A percentile compares a stretch with the other conserved stretches of the same genome.
Conservation (phyloP, 2,329 filamentous ascomycete species). For the Paecilomyces sp. region DNA sequence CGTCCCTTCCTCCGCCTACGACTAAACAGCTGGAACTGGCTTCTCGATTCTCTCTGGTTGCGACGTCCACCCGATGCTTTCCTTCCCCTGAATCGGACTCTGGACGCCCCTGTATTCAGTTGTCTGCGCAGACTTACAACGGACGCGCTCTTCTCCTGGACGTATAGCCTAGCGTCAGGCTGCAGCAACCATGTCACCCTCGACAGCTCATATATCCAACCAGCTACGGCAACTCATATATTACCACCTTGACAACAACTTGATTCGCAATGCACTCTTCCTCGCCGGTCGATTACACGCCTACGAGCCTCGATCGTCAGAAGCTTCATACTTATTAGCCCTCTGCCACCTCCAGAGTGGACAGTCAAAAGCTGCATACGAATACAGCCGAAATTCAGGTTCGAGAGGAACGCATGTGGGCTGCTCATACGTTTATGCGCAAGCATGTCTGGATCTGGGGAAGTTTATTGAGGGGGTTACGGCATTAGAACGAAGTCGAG, state of each 20-base stretch:
- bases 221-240: constrained; percentile 61
- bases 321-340: constrained; percentile 75
- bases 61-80: background rate
- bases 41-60: background rate
- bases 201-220: constrained; percentile 47
- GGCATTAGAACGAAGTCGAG: constrained; percentile 73
- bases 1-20: background rate
- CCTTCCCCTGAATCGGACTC: background rate
- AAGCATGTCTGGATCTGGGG: constrained; percentile 74
- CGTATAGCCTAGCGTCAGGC: background rate
- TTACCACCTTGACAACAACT: constrained; percentile 80
- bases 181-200: constrained; percentile 46
- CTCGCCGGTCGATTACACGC: constrained; percentile 80
- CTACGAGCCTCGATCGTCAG: constrained; percentile 71
- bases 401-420: constrained; percentile 70
- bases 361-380: constrained; percentile 77
- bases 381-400: constrained; percentile 66
- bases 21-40: background rate
- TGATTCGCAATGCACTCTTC: constrained; percentile 85
- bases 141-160: constrained; percentile 1
- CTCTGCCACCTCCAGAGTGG: constrained; percentile 78
- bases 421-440: constrained; percentile 86
- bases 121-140: background rate
- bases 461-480: constrained; percentile 72
- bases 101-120: background rate